These are phyloP conservation scores for Psilocybe cyanescens DNA, from an alignment of 768 basidiomycete species.

Conservation along the genomic window DNA sequence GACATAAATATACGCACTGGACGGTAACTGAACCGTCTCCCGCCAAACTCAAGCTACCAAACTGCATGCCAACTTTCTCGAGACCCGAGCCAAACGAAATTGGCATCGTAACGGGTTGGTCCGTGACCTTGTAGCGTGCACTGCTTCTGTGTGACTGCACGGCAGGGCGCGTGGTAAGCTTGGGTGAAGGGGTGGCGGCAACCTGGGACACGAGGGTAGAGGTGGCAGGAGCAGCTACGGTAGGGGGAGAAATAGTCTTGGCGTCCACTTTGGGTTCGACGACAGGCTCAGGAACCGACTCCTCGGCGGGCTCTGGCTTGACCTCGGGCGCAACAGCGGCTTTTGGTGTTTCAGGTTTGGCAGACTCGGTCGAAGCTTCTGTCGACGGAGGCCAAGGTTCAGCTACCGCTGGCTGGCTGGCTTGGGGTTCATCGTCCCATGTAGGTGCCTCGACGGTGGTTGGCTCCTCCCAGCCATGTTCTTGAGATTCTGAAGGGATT, in stretches of 20 bases:
- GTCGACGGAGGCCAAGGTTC: slow-evolving; percentile 39
- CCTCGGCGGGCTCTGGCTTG: slow-evolving; percentile 28
- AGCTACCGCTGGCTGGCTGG: slow-evolving; percentile 32
- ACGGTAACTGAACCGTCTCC: slow-evolving; percentile 64
- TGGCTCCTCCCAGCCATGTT: slow-evolving; percentile 71
- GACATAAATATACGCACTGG: slow-evolving; percentile 45
- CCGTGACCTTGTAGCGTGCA: slow-evolving; percentile 70
- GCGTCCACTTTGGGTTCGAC: slow-evolving; percentile 35
- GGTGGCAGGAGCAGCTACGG: slow-evolving; percentile 30
- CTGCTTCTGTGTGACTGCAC: slow-evolving; percentile 56
- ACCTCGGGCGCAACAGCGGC: neutral
- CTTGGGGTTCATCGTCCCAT: slow-evolving; percentile 73
- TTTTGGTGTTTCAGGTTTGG: slow-evolving; percentile 9
- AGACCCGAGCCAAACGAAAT: slow-evolving; percentile 62
- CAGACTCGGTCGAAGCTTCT: slow-evolving; percentile 26
- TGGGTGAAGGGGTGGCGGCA: slow-evolving; percentile 49
- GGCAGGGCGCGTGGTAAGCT: slow-evolving; percentile 57
- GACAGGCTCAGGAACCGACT: slow-evolving; percentile 30
- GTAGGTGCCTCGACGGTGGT: slow-evolving; percentile 68
- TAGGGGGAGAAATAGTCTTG: slow-evolving; percentile 39
- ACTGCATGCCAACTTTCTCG: slow-evolving; percentile 89
- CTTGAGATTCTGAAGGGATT: slow-evolving; percentile 35
- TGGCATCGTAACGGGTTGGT: slow-evolving; percentile 85
- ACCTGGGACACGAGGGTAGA: slow-evolving; percentile 33
- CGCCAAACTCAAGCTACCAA: slow-evolving; percentile 80